A percentile compares a stretch with the other conserved stretches of the same genome.
Evolutionary conservation across 768 basidiomycete species (phyloP).

Genomic region (Boletus patriciae): DNA sequence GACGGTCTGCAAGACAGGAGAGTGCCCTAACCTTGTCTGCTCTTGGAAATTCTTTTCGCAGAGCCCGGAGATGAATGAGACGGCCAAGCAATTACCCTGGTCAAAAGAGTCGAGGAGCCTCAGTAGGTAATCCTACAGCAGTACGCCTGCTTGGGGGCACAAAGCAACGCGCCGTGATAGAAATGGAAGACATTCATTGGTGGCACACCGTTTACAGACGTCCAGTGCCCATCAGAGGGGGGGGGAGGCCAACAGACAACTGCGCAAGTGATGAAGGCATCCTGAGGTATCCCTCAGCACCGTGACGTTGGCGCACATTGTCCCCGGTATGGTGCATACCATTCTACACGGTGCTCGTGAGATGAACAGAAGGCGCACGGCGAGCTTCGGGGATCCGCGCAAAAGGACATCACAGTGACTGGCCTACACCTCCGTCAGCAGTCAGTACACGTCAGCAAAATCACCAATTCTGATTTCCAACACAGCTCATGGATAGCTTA

Average conservation of each 20-base stretch:
- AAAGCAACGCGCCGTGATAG: conserved; percentile 24
- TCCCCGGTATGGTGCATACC: conserved; percentile 8
- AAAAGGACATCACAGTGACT: conserved; percentile 15
- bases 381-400: conserved; percentile 8
- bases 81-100: conserved; percentile 1
- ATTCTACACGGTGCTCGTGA: conserved; percentile 7
- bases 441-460: conserved; percentile 21
- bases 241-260: conserved; percentile 9
- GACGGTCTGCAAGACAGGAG: conserved; percentile 16
- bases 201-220: conserved; percentile 7
- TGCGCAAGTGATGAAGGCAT: conserved; percentile 9
- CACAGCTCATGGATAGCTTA: conserved; percentile 21
- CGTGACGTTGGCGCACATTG: conserved; percentile 1
- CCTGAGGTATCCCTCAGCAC: conserved; percentile 3
- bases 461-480: conserved; percentile 13
- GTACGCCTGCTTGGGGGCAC: conserved; percentile 13
- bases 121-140: conserved; percentile 11
- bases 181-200: conserved; percentile 22
- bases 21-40: conserved; percentile 11
- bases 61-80: conserved; percentile 27
- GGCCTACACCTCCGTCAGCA: conserved; percentile 2
- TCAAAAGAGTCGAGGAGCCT: conserved; percentile 1
- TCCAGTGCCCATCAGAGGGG: conserved; percentile 16
- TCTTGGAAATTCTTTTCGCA: conserved; percentile 18
- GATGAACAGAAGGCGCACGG: conserved; percentile 9